Conservation (phyloP, 2,329 filamentous ascomycete genomes). For the Ophiostoma montium region DNA sequence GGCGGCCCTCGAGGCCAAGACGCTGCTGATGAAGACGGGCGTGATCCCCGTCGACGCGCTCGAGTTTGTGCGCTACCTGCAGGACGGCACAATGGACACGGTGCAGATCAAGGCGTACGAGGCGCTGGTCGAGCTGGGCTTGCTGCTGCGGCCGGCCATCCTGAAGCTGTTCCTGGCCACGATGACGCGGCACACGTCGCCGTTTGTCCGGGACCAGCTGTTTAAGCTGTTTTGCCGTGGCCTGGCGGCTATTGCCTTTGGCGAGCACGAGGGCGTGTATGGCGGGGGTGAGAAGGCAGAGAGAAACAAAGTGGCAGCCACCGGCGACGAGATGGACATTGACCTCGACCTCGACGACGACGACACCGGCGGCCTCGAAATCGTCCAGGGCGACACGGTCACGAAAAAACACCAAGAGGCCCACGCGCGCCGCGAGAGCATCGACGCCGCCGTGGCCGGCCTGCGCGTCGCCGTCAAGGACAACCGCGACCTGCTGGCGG, state of each 20-base stretch:
- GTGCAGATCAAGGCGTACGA: constrained; percentile 55
- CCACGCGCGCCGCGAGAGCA: constrained; percentile 33
- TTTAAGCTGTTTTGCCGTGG: constrained; percentile 46
- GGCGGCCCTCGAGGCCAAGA: constrained; percentile 47
- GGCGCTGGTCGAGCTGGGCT: constrained; percentile 47
- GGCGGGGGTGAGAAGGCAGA: background rate
- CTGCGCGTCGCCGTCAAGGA: constrained; percentile 32
- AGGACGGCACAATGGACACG: constrained; percentile 47
- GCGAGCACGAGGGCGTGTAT: constrained; percentile 44
- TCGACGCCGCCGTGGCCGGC: constrained; percentile 33
- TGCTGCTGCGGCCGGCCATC: constrained; percentile 39
- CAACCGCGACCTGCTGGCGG: constrained; percentile 28
- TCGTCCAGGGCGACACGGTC: constrained; percentile 30
- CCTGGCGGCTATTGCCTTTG: constrained; percentile 49
- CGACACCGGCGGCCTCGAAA: constrained; percentile 29
- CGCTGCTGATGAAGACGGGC: constrained; percentile 48
- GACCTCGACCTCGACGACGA: constrained; percentile 17
- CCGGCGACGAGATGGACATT: constrained; percentile 28
- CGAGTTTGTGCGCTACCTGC: constrained; percentile 49
- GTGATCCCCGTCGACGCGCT: constrained; percentile 39
- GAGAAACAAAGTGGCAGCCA: no score
- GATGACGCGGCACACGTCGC: constrained; percentile 48
- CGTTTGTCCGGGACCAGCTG: constrained; percentile 45
- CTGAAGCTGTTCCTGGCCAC: constrained; percentile 42
- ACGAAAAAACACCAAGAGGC: constrained; percentile 30